These are phyloP conservation scores for Apophysomyces trapeziformis DNA, from an alignment of 371 early-diverging fungal species.

Conservation along the genomic window DNA sequence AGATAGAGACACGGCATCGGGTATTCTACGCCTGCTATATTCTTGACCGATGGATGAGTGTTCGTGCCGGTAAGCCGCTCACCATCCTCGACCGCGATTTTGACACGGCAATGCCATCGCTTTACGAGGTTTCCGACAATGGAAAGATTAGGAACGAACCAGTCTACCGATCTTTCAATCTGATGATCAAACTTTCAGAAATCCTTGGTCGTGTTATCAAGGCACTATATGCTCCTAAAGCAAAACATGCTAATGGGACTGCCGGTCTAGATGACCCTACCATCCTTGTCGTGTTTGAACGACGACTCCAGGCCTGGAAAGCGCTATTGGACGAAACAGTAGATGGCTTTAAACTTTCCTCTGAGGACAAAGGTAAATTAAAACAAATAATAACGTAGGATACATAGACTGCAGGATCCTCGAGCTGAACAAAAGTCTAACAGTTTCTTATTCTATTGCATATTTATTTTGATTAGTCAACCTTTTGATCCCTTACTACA, in stretches of 20 bases:
- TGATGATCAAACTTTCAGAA: constrained; percentile 35
- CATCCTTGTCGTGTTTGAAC: constrained; percentile 34
- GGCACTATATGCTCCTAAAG: constrained; percentile 39
- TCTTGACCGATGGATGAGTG: constrained; percentile 51
- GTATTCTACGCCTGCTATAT: constrained; percentile 62
- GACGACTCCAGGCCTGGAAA: constrained; percentile 38
- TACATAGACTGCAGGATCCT: not conserved
- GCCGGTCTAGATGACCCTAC: constrained; percentile 38
- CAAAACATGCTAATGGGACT: constrained; percentile 31
- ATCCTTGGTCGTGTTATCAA: constrained; percentile 37
- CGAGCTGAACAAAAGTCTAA: not conserved
- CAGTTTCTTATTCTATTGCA: not conserved
- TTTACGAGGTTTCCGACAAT: constrained; percentile 24
- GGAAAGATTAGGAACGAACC: constrained; percentile 6
- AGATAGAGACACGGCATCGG: constrained; percentile 58
- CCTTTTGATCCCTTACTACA: constrained; percentile 50
- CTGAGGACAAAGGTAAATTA: constrained; percentile 31
- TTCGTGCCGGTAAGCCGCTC: constrained; percentile 43
- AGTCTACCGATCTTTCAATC: constrained; percentile 29
- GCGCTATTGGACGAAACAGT: constrained; percentile 17
- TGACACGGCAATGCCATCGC: constrained; percentile 35
- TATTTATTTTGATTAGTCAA: constrained; percentile 23
- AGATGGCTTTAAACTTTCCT: constrained; percentile 17
- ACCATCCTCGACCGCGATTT: constrained; percentile 47
- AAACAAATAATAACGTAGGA: constrained; percentile 9